Conservation (phyloP, 345 rosid species). For the Syzygium jambos region DNA sequence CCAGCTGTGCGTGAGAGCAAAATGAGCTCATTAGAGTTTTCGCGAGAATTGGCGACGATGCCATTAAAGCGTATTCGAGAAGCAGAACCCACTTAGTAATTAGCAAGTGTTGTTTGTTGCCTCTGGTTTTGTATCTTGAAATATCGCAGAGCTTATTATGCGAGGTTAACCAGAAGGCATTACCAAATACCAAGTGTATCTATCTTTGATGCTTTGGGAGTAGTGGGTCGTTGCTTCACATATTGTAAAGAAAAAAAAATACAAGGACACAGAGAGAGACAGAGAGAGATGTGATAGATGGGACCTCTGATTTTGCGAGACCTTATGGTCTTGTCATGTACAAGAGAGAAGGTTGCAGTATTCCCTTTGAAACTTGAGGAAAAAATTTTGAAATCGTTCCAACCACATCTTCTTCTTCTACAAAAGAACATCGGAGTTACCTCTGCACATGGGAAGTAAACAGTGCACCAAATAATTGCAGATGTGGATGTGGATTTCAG, state of each 20-base stretch:
- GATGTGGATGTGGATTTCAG: not conserved
- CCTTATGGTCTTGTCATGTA: conserved; percentile 14
- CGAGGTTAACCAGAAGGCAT: not conserved
- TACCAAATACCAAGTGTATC: not conserved
- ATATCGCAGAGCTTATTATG: not conserved
- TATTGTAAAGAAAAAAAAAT: not conserved
- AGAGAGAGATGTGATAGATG: conserved; percentile 18
- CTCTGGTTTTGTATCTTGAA: not conserved
- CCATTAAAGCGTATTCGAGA: not conserved
- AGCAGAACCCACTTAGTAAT: not conserved
- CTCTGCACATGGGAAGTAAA: not conserved
- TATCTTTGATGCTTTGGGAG: not conserved
- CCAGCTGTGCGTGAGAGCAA: not conserved
- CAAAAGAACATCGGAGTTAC: not conserved
- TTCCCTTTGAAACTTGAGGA: not conserved
- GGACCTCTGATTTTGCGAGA: conserved; percentile 11
- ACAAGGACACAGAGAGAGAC: not conserved
- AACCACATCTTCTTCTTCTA: not conserved
- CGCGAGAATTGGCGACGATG: not conserved
- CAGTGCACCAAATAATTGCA: not conserved
- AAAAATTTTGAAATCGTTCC: not conserved
- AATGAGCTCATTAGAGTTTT: not conserved
- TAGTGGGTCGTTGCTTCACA: not conserved
- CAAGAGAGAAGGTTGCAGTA: not conserved
- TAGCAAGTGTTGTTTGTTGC: not conserved